Evolutionary conservation across 345 rosid species (phyloP), one percentile per base, ranked within the genome.

Genomic region (Citrus glauca): DNA sequence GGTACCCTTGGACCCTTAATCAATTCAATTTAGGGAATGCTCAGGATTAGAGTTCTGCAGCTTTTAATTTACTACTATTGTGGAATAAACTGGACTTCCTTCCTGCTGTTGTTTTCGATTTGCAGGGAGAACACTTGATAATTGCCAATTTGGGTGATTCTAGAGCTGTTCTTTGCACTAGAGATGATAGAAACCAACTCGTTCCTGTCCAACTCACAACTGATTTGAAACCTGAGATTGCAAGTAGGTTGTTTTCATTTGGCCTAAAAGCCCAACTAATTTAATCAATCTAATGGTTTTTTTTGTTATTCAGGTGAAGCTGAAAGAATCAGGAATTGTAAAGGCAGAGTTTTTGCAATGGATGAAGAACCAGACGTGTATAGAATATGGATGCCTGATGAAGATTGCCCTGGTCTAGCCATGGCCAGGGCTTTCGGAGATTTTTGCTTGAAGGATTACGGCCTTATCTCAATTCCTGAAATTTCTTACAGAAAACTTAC

Each of bases 341-440:
- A 86, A 42, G 98, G 99, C 57, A 89, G 99, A 80, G 86, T 94
- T 25, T 94, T 97, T 80, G 92, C 99, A 6, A 38, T 94, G 86
- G 87, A 86, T 10, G 90, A 88, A 81, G 99, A 97, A 78, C 94
- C 98, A 0, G 92, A 91, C 13, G 97, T 94, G 69, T 85, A 71
- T 20, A 87, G 98, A 83, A 83, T 94, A 77, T 97, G 99, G 99
- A 91, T 97, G 98, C 95, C 98, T 0, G 94, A 93, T 1, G 97
- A 94, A 69, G 87, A 97, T 81, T 94, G 97, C 85, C 99, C 98
- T 0, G 99, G 99, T 45, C 85, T 97, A 16, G 99, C 98, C 33
- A 94, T 94, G 99, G 82, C 99, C 30, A 86, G 99, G 77, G 99
- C 99, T 40, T 93, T 97, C 16, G 99, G 98, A 27, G 98, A 97